Conservation (phyloP, 345 rosid species). For the Sapria himalayana region DNA sequence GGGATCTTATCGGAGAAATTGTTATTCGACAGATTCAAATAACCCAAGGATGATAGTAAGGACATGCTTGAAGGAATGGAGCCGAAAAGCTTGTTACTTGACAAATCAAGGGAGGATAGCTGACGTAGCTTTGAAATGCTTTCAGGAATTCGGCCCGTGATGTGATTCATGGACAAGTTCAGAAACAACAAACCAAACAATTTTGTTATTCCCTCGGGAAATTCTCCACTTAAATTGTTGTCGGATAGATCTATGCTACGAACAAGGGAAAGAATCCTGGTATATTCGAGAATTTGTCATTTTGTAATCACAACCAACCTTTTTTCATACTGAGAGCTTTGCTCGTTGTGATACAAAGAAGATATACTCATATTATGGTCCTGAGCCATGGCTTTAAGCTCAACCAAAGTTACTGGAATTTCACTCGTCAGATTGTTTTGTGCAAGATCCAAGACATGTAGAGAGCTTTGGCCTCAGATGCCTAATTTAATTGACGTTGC, state of each 20-base stretch:
- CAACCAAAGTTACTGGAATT: constrained; percentile 17
- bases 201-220: constrained; percentile 17
- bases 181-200: constrained; percentile 14
- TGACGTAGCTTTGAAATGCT: constrained; percentile 17
- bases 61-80: constrained; percentile 22
- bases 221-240: constrained; percentile 18
- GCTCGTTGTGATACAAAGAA: constrained; percentile 13
- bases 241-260: constrained; percentile 22
- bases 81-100: constrained; percentile 21
- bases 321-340: constrained; percentile 18
- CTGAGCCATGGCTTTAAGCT: constrained; percentile 17
- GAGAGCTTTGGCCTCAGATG: no score
- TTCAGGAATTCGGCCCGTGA: constrained; percentile 13
- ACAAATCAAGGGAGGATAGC: constrained; percentile 28
- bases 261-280: constrained; percentile 26
- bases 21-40: constrained; percentile 18
- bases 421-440: constrained; percentile 21
- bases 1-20: constrained; percentile 22
- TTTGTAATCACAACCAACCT: constrained; percentile 13
- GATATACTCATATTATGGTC: constrained; percentile 12
- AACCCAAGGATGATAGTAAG: constrained; percentile 14
- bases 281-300: constrained; percentile 11
- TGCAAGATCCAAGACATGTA: constrained; percentile 27
- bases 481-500: no score
- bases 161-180: constrained; percentile 21